These are phyloP conservation scores for Xylariaceae sp. DNA, from an alignment of 2,329 filamentous ascomycete genomes.

Conservation along the genomic window DNA sequence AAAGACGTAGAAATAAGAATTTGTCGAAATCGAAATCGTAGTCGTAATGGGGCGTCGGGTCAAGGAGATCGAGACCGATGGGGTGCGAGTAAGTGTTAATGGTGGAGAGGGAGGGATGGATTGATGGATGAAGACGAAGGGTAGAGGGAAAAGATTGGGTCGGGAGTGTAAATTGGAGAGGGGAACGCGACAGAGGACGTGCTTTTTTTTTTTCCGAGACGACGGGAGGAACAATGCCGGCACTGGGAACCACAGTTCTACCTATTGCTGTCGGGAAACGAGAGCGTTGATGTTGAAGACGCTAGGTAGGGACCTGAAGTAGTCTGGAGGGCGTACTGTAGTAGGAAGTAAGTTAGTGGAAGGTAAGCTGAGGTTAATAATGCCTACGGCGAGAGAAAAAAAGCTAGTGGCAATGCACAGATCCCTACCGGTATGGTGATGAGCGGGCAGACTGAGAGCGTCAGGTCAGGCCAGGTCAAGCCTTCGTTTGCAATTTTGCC, in stretches of 20 bases:
- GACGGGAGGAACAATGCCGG: slow-evolving; percentile 3
- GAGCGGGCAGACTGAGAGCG: too few relatives aligned
- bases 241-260: background rate
- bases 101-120: slow-evolving; percentile 3
- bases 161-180: background rate
- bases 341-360: background rate
- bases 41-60: background rate
- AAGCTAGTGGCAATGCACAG: slow-evolving; percentile 16
- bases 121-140: background rate
- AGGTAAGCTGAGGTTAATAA: background rate
- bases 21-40: slow-evolving; percentile 4
- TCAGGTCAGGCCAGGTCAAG: too few relatives aligned
- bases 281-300: background rate
- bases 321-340: background rate
- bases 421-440: too few relatives aligned
- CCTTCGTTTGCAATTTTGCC: too few relatives aligned
- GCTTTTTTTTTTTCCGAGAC: background rate
- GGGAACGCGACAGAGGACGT: background rate
- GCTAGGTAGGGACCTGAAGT: background rate
- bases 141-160: slow-evolving; percentile 7
- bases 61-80: background rate
- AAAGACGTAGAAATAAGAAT: slow-evolving; percentile 7
- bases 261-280: background rate
- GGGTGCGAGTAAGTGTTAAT: background rate
- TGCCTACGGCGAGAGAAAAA: slow-evolving; percentile 1